phyloP scores from a whole-genome alignment of 768 basidiomycete genomes.

The Lyophyllum semitale region DNA sequence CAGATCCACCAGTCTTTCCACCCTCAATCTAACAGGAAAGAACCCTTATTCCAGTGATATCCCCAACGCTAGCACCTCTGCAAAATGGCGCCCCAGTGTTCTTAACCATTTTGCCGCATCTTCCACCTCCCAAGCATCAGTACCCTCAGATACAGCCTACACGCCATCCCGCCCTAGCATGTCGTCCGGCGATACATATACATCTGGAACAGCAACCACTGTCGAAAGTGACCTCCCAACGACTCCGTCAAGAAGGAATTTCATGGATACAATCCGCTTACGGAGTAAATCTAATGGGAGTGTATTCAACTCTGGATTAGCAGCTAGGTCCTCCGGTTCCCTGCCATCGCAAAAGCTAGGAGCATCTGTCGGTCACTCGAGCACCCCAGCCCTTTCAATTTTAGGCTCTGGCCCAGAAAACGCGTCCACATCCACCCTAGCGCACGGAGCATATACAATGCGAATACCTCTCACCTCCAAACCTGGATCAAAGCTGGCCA shows the following conservation, averaged over 20 bases:
- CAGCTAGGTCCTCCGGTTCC: conserved; percentile 29
- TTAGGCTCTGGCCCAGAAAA: conserved; percentile 11
- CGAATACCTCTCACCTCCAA: conserved; percentile 35
- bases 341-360: conserved; percentile 28
- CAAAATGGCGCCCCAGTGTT: conserved; percentile 67
- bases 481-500: conserved; percentile 23
- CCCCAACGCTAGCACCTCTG: conserved; percentile 24
- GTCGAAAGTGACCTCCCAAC: conserved; percentile 42
- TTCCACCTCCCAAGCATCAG: conserved; percentile 44
- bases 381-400: conserved; percentile 15
- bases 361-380: conserved; percentile 13
- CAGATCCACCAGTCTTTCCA: conserved; percentile 52
- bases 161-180: conserved; percentile 58
- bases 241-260: conserved; percentile 41
- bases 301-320: conserved; percentile 30
- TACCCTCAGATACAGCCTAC: conserved; percentile 40
- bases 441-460: conserved; percentile 11
- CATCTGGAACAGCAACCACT: conserved; percentile 49
- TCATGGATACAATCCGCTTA: conserved; percentile 42
- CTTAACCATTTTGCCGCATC: conserved; percentile 62
- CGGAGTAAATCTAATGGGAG: conserved; percentile 32
- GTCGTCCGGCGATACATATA: conserved; percentile 60
- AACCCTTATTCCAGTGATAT: neutral
- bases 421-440: conserved; percentile 7
- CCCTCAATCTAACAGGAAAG: conserved; percentile 26